These are phyloP conservation scores for Cladophialophora chaetospira DNA, from an alignment of 2,329 filamentous ascomycete genomes.

Conservation along the genomic window DNA sequence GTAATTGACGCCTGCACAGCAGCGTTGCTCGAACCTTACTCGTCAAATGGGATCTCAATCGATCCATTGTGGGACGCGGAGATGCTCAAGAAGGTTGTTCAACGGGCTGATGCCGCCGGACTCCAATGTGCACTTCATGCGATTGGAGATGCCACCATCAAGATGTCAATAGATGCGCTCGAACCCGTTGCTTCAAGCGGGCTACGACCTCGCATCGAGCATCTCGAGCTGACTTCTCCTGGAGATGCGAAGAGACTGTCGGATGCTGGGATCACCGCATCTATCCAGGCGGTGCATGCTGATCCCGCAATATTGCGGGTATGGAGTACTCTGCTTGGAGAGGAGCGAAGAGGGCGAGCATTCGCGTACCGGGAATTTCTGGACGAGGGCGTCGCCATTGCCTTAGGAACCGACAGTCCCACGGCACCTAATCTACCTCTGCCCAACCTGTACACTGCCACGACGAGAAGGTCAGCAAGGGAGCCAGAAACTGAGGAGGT, in stretches of 20 bases:
- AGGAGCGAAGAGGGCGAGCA: slow-evolving; percentile 49
- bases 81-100: slow-evolving; percentile 47
- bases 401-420: slow-evolving; percentile 53
- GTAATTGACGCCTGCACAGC: slow-evolving; percentile 56
- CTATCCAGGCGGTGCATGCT: slow-evolving; percentile 43
- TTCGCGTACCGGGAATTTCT: slow-evolving; percentile 55
- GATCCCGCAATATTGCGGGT: slow-evolving; percentile 51
- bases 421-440: slow-evolving; percentile 51
- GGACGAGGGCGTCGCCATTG: slow-evolving; percentile 49
- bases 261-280: slow-evolving; percentile 49
- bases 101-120: slow-evolving; percentile 46
- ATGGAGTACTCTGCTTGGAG: slow-evolving; percentile 51
- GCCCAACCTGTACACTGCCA: slow-evolving; percentile 53
- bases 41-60: slow-evolving; percentile 42
- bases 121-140: slow-evolving; percentile 55
- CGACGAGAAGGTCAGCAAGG: slow-evolving; percentile 49
- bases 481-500: slow-evolving; percentile 42
- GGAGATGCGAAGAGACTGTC: slow-evolving; percentile 52
- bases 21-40: slow-evolving; percentile 51
- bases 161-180: slow-evolving; percentile 50
- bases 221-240: slow-evolving; percentile 52
- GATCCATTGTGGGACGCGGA: slow-evolving; percentile 51
- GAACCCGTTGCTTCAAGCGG: slow-evolving; percentile 44
- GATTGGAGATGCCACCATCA: slow-evolving; percentile 53
- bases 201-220: slow-evolving; percentile 54